phyloP scores from a whole-genome alignment of 1,139 yeast species.

The Taphrina deformans region DNA sequence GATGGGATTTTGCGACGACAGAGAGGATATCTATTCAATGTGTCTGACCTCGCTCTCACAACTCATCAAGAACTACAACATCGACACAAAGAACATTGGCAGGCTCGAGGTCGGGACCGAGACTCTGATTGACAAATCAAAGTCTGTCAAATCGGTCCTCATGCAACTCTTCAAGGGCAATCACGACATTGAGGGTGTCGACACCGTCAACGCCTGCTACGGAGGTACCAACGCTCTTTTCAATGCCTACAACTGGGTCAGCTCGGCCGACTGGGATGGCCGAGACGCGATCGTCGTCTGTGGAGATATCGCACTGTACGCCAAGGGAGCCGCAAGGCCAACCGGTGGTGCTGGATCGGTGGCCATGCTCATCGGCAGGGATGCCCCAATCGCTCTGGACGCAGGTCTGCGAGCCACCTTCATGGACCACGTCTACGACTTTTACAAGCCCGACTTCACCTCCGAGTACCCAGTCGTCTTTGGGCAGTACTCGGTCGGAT shows the following conservation, averaged over 20 bases:
- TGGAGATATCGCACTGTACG: conserved; percentile 97
- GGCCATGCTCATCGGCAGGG: conserved; percentile 93
- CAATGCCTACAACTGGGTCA: conserved; percentile 94
- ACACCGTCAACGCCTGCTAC: conserved; percentile 95
- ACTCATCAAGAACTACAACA: conserved; percentile 73
- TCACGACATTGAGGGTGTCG: conserved; percentile 92
- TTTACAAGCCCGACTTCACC: conserved; percentile 79
- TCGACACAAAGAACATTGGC: conserved; percentile 81
- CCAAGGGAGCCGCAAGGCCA: conserved; percentile 97
- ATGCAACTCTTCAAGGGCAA: conserved; percentile 92
- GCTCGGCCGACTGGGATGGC: conserved; percentile 97
- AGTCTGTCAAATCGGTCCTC: conserved; percentile 92
- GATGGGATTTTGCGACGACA: conserved; percentile 95
- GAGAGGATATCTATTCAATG: conserved; percentile 95
- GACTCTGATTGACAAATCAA: conserved; percentile 93
- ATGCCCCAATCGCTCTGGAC: conserved; percentile 94
- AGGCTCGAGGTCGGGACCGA: conserved; percentile 99
- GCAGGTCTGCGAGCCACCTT: conserved; percentile 58
- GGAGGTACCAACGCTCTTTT: conserved; percentile 97
- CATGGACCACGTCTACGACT: conserved; percentile 45
- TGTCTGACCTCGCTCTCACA: conserved; percentile 77
- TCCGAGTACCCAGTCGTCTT: conserved; percentile 97
- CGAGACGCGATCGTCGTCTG: conserved; percentile 95
- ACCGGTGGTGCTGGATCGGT: conserved; percentile 99
- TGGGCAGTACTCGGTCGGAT: conserved; percentile 91